These are phyloP conservation scores for Elongisporangium undulatum DNA, from an alignment of 352 stramenopile genomes.

Conservation along the genomic window DNA sequence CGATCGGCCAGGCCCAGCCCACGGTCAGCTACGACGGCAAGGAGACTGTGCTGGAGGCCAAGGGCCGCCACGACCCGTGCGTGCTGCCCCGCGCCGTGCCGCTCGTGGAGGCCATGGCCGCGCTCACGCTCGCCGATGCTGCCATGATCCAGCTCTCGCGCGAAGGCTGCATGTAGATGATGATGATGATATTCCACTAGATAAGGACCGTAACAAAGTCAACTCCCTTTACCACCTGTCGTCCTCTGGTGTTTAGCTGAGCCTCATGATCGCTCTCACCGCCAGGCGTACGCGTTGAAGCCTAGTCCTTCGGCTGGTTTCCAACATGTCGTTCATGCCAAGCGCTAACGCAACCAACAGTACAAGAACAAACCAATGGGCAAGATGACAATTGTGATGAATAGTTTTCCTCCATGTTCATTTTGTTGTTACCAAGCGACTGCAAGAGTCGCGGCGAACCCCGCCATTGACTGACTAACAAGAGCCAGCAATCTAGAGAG, in stretches of 20 bases:
- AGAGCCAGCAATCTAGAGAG: slow-evolving; percentile 43
- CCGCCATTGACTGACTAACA: neutral
- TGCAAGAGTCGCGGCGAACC: slow-evolving; percentile 1
- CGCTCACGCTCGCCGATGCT: slow-evolving; percentile 93
- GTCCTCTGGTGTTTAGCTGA: no score
- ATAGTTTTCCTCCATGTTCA: slow-evolving; percentile 15
- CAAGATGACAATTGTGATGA: neutral
- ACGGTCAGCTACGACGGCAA: slow-evolving; percentile 94
- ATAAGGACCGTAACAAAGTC: neutral
- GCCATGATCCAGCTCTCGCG: slow-evolving; percentile 95
- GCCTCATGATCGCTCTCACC: no score
- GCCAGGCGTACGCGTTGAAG: no score
- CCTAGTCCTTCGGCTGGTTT: no score
- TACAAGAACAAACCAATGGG: slow-evolving; percentile 9
- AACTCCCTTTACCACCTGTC: no score
- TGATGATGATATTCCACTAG: neutral
- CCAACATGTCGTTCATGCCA: no score
- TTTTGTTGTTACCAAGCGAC: slow-evolving; percentile 20
- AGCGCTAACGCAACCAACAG: slow-evolving; percentile 2
- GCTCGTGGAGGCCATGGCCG: slow-evolving; percentile 98
- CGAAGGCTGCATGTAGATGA: slow-evolving; percentile 49
- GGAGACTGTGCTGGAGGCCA: slow-evolving; percentile 94
- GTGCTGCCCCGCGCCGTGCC: slow-evolving; percentile 96
- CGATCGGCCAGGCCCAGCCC: slow-evolving; percentile 95
- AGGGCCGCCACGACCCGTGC: slow-evolving; percentile 98